Evolutionary conservation across 1,284 basidiomycete genomes (phyloP), one percentile per base, ranked within the genome.

Genomic region (Spongispora temasekensis): DNA sequence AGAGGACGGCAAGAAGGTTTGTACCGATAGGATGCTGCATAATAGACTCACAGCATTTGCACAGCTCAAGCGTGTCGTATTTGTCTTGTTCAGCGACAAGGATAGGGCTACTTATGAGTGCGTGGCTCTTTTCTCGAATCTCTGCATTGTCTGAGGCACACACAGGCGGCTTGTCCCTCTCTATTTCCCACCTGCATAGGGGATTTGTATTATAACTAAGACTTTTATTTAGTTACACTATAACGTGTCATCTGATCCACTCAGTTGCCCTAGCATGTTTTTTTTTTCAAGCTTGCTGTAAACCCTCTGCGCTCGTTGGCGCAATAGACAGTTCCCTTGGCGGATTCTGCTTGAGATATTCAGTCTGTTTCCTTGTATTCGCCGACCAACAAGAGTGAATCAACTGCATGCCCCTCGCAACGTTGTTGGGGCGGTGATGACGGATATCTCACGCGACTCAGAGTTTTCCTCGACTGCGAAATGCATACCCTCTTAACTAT

Each of bases 61-160:
- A 85, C 73, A 93, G 91, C 75, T 93, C 15, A 87, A 91, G 37
- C 83, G 84, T 51, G 79, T 91, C 31, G 81, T 93, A 21, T 93
- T 94, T 65, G 85, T 89, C 10, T 87, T 91, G 31, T 93, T 76
- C 81, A 85, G 81, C 53, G 77, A 87, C 62, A 79, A 78, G 59
- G 91, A 94, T 69, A 82, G 79, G 64, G 73, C 74, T 3, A 81
- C 85, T 1, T 93, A 91, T 65, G 77, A 85, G 89, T 90, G 68
- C 64, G 86, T 80, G 8, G 17, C 13, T 15, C 40, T 55, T 35
- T 19, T 34, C 28, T 53, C 32, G 35, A 40, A 51, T 19, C 2
- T 5, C 23, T 19, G 35, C 21, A 10, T 19, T n/a, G 12, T 40
- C n/a, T 55, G 27, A 61, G 23, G 6, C 30, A 2, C 15, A 44